Base-by-base conservation (phyloP, 768 basidiomycete genomes). In the Lactarius akahatsu region DNA sequence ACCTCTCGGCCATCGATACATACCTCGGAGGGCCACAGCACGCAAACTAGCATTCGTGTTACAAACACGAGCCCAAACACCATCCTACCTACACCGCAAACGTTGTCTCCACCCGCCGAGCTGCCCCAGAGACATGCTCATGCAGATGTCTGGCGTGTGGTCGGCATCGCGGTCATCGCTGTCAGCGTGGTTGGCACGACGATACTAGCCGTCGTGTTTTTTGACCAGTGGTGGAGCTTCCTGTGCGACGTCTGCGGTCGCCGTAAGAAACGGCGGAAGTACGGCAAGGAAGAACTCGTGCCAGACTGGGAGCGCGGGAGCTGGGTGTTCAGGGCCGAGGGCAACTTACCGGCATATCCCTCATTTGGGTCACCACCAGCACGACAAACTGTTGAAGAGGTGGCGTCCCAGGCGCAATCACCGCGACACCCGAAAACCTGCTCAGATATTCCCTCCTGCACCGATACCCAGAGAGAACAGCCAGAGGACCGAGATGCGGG, bases 151-250 rank as follows among this genome's bases (percentile, higher is more conserved):
- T 90, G 89, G 89, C 87, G 88, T 75, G 81, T 88, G 55, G 81
- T 91, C 61, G 89, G 90, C 23, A 83, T 91, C 64, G 81, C 82
- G 15, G 81, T 89, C 63, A 83, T 89, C 66, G 79, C 82, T n/a
- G 79, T 91, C 71, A 85, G 81, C 57, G 79, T 84, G 43, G 77
- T 91, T 60, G 86, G 80, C 32, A 79, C 78, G 3, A 76, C 82
- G 59, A 81, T 88, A 69, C 78, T 90, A 58, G 77, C 81, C 9
- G 77, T 85, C 62, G 81, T 87, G 34, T 91, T 87, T 76, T 90
- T 89, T 76, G 89, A 92, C 76, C 81, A 85, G 41, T 86, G 88
- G 82, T 86, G 82, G 82, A 80, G 83, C 30, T 86, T 89, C 74
- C 61, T 88, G 61, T 76, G 80, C 41, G 86, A 85, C 56, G 71